These are phyloP conservation scores for Penicillium cataractarum DNA, from an alignment of 495 filamentous ascomycete genomes.

Conservation along the genomic window DNA sequence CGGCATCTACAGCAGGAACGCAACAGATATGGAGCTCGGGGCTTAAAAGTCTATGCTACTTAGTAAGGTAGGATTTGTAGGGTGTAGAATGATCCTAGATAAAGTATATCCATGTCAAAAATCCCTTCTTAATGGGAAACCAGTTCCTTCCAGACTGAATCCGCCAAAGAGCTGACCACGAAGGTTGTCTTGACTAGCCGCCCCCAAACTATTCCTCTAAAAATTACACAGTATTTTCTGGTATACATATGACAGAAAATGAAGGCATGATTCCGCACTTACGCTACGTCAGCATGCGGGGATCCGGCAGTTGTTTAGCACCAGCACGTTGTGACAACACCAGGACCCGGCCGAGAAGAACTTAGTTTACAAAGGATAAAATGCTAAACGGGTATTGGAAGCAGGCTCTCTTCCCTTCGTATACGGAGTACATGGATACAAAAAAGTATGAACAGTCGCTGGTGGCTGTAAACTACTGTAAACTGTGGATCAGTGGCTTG, in stretches of 20 bases:
- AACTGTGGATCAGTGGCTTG: not conserved
- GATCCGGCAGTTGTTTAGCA: not conserved
- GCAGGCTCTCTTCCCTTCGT: not conserved
- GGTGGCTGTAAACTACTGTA: constrained; percentile 3
- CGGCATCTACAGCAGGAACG: too few relatives aligned
- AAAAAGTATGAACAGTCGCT: not conserved
- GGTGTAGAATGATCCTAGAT: not conserved
- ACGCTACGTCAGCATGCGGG: constrained; percentile 1
- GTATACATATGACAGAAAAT: not conserved
- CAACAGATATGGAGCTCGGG: too few relatives aligned
- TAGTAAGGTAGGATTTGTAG: not conserved
- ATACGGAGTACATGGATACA: too few relatives aligned
- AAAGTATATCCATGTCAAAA: not conserved
- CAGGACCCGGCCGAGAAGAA: not conserved
- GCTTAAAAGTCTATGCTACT: too few relatives aligned
- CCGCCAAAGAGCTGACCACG: not conserved
- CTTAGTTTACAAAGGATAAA: not conserved
- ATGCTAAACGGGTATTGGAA: not conserved
- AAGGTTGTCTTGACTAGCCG: not conserved
- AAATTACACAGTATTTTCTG: too few relatives aligned
- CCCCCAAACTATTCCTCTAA: too few relatives aligned
- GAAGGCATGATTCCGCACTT: constrained; percentile 9
- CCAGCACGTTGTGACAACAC: not conserved
- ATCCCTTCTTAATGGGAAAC: not conserved
- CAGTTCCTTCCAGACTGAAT: not conserved